These are phyloP conservation scores for Fistulinella prunicolor DNA, from an alignment of 768 basidiomycete genomes.

Conservation along the genomic window DNA sequence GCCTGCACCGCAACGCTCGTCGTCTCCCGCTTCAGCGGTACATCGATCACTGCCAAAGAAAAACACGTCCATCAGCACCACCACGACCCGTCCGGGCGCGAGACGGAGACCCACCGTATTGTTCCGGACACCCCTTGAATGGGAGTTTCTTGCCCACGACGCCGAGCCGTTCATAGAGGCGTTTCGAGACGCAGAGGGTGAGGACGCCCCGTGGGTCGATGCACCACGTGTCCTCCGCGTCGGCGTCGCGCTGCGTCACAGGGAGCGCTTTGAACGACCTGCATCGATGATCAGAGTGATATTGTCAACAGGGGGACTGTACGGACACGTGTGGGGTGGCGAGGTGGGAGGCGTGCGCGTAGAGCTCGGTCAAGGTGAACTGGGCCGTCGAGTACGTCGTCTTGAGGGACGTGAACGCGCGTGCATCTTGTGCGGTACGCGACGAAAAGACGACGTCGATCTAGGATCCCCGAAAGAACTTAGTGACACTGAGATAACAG, in stretches of 20 bases:
- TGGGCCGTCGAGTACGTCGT: constrained; percentile 45
- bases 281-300: neutral
- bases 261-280: constrained; percentile 41
- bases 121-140: constrained; percentile 48
- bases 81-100: no score
- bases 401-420: constrained; percentile 39
- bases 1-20: constrained; percentile 36
- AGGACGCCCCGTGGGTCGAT: constrained; percentile 61
- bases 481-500: no score
- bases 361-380: constrained; percentile 43
- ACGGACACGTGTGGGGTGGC: constrained; percentile 14
- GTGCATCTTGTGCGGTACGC: constrained; percentile 36
- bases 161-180: constrained; percentile 60
- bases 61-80: no score
- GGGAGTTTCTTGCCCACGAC: constrained; percentile 54
- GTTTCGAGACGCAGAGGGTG: constrained; percentile 53
- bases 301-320: neutral
- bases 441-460: constrained; percentile 63
- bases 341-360: constrained; percentile 35
- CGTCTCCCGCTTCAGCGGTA: constrained; percentile 42
- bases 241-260: constrained; percentile 25
- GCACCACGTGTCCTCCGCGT: constrained; percentile 73
- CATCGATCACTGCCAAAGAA: constrained; percentile 41
- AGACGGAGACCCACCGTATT: no score
- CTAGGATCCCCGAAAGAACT: constrained; percentile 39